These are phyloP conservation scores for Vicia villosa DNA, from an alignment of 306 rosid species.

Conservation along the genomic window DNA sequence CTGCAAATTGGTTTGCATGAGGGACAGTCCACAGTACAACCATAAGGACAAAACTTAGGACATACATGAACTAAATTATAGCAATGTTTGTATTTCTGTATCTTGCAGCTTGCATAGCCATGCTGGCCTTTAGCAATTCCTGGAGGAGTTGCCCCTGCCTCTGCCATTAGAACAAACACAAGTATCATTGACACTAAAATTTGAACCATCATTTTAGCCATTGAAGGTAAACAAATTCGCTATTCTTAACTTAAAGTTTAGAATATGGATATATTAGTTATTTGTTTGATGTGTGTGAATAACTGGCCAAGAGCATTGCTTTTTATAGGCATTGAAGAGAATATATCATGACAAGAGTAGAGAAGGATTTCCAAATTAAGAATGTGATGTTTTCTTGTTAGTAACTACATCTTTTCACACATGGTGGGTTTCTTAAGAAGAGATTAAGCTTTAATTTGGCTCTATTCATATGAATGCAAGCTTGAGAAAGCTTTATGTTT, in stretches of 20 bases:
- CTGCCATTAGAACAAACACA: slow-evolving; percentile 27
- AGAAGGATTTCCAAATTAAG: not conserved
- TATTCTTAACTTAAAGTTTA: not conserved
- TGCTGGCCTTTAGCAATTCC: slow-evolving; percentile 51
- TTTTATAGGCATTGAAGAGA: slow-evolving; percentile 39
- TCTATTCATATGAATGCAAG: not conserved
- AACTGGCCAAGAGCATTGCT: slow-evolving; percentile 1
- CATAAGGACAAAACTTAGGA: slow-evolving; percentile 61
- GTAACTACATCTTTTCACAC: slow-evolving; percentile 29
- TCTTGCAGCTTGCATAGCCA: slow-evolving; percentile 49
- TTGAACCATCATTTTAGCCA: slow-evolving; percentile 31
- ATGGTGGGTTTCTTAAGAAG: slow-evolving; percentile 20
- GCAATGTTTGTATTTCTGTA: slow-evolving; percentile 57
- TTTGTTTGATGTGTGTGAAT: slow-evolving; percentile 36
- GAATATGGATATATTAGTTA: not conserved
- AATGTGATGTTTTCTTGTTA: not conserved
- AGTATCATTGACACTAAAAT: slow-evolving; percentile 31
- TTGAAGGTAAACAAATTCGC: not conserved
- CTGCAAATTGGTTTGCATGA: slow-evolving; percentile 72
- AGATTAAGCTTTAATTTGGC: not conserved
- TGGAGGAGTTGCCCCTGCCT: slow-evolving; percentile 50
- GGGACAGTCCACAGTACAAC: slow-evolving; percentile 55
- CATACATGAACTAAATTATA: slow-evolving; percentile 60
- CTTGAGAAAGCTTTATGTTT: not conserved
- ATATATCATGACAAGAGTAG: not conserved